These are phyloP conservation scores for Ganoderma leucocontextum DNA, from an alignment of 1,284 basidiomycete genomes.

Conservation along the genomic window DNA sequence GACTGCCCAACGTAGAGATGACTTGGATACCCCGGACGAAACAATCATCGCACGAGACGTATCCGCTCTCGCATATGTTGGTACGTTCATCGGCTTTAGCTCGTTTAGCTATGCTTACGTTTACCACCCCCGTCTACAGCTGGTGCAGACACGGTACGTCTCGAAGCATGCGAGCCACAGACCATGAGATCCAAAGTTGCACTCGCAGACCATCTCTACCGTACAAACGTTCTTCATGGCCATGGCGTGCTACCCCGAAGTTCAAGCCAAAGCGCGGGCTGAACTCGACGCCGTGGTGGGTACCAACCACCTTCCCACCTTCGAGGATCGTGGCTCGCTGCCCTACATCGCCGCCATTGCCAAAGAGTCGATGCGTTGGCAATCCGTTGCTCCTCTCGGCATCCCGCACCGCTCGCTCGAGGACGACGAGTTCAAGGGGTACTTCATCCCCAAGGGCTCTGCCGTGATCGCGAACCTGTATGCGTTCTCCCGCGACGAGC, in stretches of 20 bases:
- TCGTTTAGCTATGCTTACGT: neutral
- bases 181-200: neutral
- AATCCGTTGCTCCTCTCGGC: conserved; percentile 31
- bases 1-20: conserved; percentile 11
- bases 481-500: conserved; percentile 39
- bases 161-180: neutral
- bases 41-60: conserved; percentile 20
- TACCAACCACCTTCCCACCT: conserved; percentile 45
- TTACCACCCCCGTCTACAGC: conserved; percentile 1
- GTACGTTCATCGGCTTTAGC: conserved; percentile 9
- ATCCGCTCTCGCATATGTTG: conserved; percentile 25
- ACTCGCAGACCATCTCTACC: conserved; percentile 25
- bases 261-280: conserved; percentile 46
- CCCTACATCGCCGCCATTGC: conserved; percentile 26
- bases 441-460: conserved; percentile 40
- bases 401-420: conserved; percentile 40
- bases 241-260: conserved; percentile 46
- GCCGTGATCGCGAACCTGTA: conserved; percentile 40
- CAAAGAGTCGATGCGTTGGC: conserved; percentile 28
- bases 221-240: conserved; percentile 44
- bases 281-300: conserved; percentile 36
- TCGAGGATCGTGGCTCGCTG: conserved; percentile 42
- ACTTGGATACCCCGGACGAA: conserved; percentile 18
- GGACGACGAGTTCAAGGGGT: conserved; percentile 44
- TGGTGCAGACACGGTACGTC: conserved; percentile 31